A percentile compares a stretch with the other conserved stretches of the same genome.
Evolutionary conservation across 1,139 yeast species (phyloP).

Genomic region (Groenewaldozyma auringiensis): DNA sequence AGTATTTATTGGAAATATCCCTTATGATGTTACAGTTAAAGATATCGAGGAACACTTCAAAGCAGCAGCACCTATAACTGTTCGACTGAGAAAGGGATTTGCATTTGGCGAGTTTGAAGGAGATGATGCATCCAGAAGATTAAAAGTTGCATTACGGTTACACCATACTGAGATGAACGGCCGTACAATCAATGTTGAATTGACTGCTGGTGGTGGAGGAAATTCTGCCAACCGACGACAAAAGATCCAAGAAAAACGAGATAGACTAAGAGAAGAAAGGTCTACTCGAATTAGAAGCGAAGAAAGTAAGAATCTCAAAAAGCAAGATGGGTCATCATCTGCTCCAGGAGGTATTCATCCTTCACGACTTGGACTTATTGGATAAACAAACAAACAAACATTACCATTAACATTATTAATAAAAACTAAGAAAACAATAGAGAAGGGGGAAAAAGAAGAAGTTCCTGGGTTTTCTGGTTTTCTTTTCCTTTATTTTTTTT

Average conservation of each 20-base stretch:
- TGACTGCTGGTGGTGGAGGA: constrained; percentile 98
- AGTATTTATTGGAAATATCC: constrained; percentile 87
- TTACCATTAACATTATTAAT: background rate
- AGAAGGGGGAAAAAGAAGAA: constrained; percentile 4
- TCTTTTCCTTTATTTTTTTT: no score
- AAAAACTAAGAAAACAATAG: constrained; percentile 4
- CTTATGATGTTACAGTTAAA: constrained; percentile 57
- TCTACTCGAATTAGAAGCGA: constrained; percentile 29
- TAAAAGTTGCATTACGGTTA: constrained; percentile 68
- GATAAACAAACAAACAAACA: background rate
- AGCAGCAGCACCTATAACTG: constrained; percentile 67
- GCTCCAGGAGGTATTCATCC: constrained; percentile 21
- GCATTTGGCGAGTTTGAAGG: constrained; percentile 83
- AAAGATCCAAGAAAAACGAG: constrained; percentile 74
- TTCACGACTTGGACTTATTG: constrained; percentile 13
- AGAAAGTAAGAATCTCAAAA: constrained; percentile 23
- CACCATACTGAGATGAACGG: constrained; percentile 65
- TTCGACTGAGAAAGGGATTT: constrained; percentile 78
- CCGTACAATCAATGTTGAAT: constrained; percentile 84
- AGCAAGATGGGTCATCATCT: constrained; percentile 23
- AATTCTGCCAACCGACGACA: constrained; percentile 62
- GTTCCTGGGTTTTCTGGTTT: no score
- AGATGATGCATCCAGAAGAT: constrained; percentile 58
- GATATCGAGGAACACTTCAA: constrained; percentile 71
- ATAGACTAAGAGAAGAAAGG: constrained; percentile 60